Conservation (phyloP, 305 asterid genomes). For the Fraxinus nigra region DNA sequence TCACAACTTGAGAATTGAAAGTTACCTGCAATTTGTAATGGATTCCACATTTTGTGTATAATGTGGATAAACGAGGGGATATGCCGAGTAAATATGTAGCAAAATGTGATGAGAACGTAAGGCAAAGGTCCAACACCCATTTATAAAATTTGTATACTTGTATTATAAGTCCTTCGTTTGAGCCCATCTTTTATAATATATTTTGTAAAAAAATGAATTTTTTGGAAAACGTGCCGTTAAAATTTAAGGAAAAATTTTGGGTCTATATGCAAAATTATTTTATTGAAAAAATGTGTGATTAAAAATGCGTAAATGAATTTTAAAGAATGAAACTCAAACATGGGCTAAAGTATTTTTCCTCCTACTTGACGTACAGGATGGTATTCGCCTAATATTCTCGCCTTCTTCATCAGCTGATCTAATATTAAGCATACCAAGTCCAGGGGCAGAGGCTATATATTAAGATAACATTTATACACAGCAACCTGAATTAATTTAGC, state of each 20-base stretch:
- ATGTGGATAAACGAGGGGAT: background rate
- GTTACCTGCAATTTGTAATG: background rate
- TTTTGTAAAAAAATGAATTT: no score
- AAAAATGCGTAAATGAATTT: no score
- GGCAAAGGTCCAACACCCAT: background rate
- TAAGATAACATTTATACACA: background rate
- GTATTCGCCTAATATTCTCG: slow-evolving; percentile 6
- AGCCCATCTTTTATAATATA: no score
- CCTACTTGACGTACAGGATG: slow-evolving; percentile 17
- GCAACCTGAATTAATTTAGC: background rate
- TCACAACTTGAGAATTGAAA: background rate
- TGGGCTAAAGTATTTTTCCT: background rate
- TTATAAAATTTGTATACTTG: background rate
- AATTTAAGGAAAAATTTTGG: no score
- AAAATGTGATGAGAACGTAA: background rate
- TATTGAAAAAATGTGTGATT: no score
- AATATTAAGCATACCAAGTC: background rate
- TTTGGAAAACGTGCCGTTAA: no score
- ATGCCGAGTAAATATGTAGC: background rate
- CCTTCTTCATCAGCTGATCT: background rate
- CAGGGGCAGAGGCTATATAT: background rate
- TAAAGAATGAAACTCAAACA: no score
- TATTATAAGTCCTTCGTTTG: background rate
- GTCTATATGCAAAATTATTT: no score
- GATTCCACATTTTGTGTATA: background rate